phyloP scores from a whole-genome alignment of 1,139 yeast species.

The Magnusiomyces paraingens region DNA sequence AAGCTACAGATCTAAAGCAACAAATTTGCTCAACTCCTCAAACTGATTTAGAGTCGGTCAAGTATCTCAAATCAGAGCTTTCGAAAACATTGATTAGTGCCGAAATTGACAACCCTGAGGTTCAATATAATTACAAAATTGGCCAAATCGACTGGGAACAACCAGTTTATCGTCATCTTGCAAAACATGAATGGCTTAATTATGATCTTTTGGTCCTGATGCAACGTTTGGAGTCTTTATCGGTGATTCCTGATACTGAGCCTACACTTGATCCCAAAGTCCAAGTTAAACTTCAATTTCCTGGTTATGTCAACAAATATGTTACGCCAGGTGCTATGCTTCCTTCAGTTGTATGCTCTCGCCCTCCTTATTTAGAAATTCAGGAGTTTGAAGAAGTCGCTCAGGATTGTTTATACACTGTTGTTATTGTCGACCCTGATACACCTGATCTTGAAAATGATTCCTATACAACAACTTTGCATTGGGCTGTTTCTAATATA shows the following conservation, averaged over 20 bases:
- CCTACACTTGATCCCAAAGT: slow-evolving; percentile 84
- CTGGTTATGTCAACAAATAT: slow-evolving; percentile 61
- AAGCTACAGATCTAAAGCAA: slow-evolving; percentile 27
- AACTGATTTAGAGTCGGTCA: slow-evolving; percentile 10
- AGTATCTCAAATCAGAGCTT: slow-evolving; percentile 12
- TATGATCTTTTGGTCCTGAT: slow-evolving; percentile 63
- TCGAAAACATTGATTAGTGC: slow-evolving; percentile 42
- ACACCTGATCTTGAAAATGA: slow-evolving; percentile 70
- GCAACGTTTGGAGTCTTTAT: slow-evolving; percentile 85
- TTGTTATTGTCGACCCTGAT: slow-evolving; percentile 85
- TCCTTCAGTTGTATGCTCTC: slow-evolving; percentile 64
- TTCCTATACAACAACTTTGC: slow-evolving; percentile 63
- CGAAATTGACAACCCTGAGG: slow-evolving; percentile 76
- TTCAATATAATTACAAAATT: slow-evolving; percentile 53
- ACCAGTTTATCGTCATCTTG: slow-evolving; percentile 71
- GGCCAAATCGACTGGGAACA: slow-evolving; percentile 55
- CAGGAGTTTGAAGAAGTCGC: slow-evolving; percentile 59
- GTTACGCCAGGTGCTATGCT: slow-evolving; percentile 71
- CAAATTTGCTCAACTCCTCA: slow-evolving; percentile 16
- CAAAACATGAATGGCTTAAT: slow-evolving; percentile 65
- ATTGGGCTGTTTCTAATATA: slow-evolving; percentile 73
- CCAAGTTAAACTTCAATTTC: slow-evolving; percentile 67
- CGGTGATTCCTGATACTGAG: slow-evolving; percentile 86
- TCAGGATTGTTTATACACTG: slow-evolving; percentile 52
- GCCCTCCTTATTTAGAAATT: slow-evolving; percentile 68